Evolutionary conservation across 1,139 yeast species (phyloP).

Genomic region (Candida sanyaensis): DNA sequence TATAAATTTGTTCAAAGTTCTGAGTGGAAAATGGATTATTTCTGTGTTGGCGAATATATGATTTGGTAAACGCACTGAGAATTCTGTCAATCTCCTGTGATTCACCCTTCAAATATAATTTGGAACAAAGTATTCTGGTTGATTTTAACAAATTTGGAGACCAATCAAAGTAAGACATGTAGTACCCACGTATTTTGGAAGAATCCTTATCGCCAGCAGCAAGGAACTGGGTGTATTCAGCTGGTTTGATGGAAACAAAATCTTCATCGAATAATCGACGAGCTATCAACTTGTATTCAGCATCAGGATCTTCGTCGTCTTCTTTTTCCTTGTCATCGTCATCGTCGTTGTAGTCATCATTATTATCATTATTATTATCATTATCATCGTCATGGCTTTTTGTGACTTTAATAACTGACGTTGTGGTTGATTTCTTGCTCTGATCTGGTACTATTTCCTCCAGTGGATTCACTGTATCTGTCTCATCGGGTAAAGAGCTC

Average conservation of each 20-base stretch:
- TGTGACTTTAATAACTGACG: too few relatives aligned
- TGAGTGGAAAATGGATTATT: slow-evolving; percentile 50
- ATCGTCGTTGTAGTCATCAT: background rate
- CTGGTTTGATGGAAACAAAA: slow-evolving; percentile 44
- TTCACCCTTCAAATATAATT: slow-evolving; percentile 76
- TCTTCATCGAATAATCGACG: slow-evolving; percentile 11
- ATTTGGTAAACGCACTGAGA: slow-evolving; percentile 65
- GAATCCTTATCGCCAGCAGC: slow-evolving; percentile 47
- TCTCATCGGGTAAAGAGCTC: background rate
- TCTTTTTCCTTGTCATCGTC: background rate
- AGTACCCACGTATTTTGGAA: slow-evolving; percentile 39
- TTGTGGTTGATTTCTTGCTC: too few relatives aligned
- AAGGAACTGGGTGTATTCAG: slow-evolving; percentile 48
- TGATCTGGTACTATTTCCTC: background rate
- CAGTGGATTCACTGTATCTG: background rate
- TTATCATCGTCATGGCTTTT: too few relatives aligned
- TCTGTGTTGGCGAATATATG: slow-evolving; percentile 61
- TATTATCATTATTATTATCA: too few relatives aligned
- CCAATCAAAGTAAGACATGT: slow-evolving; percentile 54
- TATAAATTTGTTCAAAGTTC: slow-evolving; percentile 66
- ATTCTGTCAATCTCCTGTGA: slow-evolving; percentile 81
- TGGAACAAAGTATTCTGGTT: slow-evolving; percentile 62
- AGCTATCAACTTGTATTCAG: slow-evolving; percentile 13
- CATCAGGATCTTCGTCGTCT: slow-evolving; percentile 1
- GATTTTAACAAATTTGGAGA: slow-evolving; percentile 52